A percentile compares a stretch with the other conserved stretches of the same genome.
Conservation (phyloP, 1,284 basidiomycete species). For the Termitomyces sp. region DNA sequence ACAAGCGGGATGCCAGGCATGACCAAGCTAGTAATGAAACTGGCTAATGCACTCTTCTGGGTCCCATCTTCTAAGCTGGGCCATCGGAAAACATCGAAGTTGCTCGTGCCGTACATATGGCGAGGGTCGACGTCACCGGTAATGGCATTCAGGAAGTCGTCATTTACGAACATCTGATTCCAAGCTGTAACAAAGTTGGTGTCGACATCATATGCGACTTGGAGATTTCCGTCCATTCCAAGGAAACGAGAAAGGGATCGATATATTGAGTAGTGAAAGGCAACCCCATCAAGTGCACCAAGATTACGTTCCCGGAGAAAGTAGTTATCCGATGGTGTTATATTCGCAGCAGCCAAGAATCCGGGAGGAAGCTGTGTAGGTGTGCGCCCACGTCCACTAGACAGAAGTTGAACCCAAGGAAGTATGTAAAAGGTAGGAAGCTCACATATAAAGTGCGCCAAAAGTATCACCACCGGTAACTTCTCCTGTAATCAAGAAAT, state of each 20-base stretch:
- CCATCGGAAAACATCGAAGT: slow-evolving; percentile 93
- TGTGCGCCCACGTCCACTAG: slow-evolving; percentile 81
- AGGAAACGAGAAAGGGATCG: slow-evolving; percentile 79
- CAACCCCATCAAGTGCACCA: slow-evolving; percentile 70
- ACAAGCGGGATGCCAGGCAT: slow-evolving; percentile 86
- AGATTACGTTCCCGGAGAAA: slow-evolving; percentile 68
- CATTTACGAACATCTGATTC: slow-evolving; percentile 84
- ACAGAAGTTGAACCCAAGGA: slow-evolving; percentile 6
- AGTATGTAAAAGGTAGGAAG: slow-evolving; percentile 13
- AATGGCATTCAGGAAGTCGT: slow-evolving; percentile 78
- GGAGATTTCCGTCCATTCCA: slow-evolving; percentile 89
- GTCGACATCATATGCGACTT: slow-evolving; percentile 80
- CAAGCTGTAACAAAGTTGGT: slow-evolving; percentile 81
- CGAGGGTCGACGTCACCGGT: slow-evolving; percentile 70
- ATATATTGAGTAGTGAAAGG: slow-evolving; percentile 92
- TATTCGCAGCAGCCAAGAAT: slow-evolving; percentile 62
- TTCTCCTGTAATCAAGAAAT: slow-evolving; percentile 88
- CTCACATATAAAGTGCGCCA: slow-evolving; percentile 78
- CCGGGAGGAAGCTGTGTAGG: slow-evolving; percentile 60
- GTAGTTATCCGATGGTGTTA: slow-evolving; percentile 57
- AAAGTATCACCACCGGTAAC: slow-evolving; percentile 93
- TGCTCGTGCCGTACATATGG: slow-evolving; percentile 86
- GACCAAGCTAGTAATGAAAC: slow-evolving; percentile 73
- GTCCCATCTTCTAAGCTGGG: slow-evolving; percentile 81
- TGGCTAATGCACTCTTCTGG: slow-evolving; percentile 66